These are phyloP conservation scores for Yarrowia yakushimensis DNA, from an alignment of 805 yeast species.

Conservation along the genomic window DNA sequence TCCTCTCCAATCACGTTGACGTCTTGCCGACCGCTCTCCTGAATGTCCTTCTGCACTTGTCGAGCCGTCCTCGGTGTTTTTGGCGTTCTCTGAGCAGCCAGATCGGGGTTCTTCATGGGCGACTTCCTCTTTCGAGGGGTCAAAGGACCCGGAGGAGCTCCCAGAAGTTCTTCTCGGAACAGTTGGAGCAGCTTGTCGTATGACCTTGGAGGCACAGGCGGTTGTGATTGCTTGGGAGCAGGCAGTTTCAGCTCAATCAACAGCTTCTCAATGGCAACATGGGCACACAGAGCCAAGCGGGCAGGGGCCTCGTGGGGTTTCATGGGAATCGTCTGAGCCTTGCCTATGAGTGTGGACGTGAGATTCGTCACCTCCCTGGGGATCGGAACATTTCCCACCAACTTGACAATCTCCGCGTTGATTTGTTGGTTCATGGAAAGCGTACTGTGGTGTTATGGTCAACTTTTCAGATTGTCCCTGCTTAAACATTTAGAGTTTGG, in stretches of 20 bases:
- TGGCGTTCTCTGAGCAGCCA: conserved; percentile 6
- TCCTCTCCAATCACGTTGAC: conserved; percentile 11
- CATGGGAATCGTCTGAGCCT: conserved; percentile 23
- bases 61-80: conserved; percentile 1
- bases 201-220: conserved; percentile 32
- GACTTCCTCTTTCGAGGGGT: conserved; percentile 17
- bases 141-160: not conserved
- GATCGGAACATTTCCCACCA: not conserved
- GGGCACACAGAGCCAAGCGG: conserved; percentile 30
- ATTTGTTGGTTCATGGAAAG: not conserved
- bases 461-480: not conserved
- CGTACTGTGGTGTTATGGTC: not conserved
- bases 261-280: conserved; percentile 31
- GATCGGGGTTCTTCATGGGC: conserved; percentile 12
- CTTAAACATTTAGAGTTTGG: not conserved
- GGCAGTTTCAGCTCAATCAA: conserved; percentile 26
- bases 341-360: conserved; percentile 5
- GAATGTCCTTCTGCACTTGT: not conserved
- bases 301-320: conserved; percentile 33
- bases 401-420: conserved; percentile 5
- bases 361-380: not conserved
- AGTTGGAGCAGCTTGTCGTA: conserved; percentile 29
- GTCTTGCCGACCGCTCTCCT: not conserved
- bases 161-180: conserved; percentile 28
- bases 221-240: conserved; percentile 24